Evolutionary conservation across 148 eudicot species (phyloP).

Genomic region (Chenopodium berlandieri): DNA sequence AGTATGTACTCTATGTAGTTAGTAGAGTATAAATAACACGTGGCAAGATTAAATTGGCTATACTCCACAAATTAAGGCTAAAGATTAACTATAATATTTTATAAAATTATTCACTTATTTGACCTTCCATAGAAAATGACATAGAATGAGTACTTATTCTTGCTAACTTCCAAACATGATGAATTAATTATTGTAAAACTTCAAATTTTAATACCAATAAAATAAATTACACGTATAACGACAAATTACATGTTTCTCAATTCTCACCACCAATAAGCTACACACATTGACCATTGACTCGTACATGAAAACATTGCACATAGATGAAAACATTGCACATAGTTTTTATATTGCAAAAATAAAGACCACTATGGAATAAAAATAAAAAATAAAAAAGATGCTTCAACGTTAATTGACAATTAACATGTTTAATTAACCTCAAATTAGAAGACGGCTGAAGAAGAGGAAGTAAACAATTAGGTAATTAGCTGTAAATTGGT

Average conservation of each 20-base stretch:
- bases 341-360: background rate
- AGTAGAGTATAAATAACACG: background rate
- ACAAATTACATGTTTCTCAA: constrained; percentile 7
- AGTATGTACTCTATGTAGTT: no score
- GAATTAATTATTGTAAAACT: no score
- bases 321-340: no score
- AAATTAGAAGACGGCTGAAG: constrained; percentile 16
- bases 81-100: background rate
- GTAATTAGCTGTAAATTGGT: constrained; percentile 29
- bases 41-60: background rate
- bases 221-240: background rate
- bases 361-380: background rate
- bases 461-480: constrained; percentile 12
- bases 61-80: background rate
- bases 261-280: background rate
- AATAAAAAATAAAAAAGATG: background rate
- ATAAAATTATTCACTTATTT: background rate
- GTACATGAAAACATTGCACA: background rate
- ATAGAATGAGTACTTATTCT: no score
- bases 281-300: background rate
- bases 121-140: no score
- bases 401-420: background rate
- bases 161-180: no score
- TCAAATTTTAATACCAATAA: background rate
- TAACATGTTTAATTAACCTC: background rate